Base-by-base conservation (phyloP, 192 early-diverging fungal genomes). In the Spinellus fusiger region DNA sequence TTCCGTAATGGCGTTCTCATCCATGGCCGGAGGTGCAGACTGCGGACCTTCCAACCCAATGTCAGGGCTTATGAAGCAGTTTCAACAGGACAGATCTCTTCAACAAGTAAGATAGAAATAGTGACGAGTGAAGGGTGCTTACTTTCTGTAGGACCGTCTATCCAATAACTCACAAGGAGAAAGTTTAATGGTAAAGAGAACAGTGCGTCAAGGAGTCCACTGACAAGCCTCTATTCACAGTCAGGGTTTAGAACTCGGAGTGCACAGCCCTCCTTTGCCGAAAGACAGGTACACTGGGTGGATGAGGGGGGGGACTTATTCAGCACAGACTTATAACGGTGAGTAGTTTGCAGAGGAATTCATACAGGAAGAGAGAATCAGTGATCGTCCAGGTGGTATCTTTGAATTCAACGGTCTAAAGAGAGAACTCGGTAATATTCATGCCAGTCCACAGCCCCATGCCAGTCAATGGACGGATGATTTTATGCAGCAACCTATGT, bases 1-100 rank as follows among this genome's bases (percentile, higher is more conserved):
- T 44, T 18, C 10, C 40, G 3, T 6, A 44, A 44, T 44, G 40
- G 40, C 40, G 18, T 44, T 44, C 18, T 44, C 40, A 44, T 10
- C 40, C 10, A 18, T 44, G 18, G 13, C 40, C 13, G 74, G 73
- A 34, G 86, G 82, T 47, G 85, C 86, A 40, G 88, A 89, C 40
- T 90, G 88, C 60, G 87, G 86, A 5, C 86, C 86, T n/a, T 77
- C 77, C 15, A 95, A 91, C 63, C 81, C 90, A 13, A 81, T 93
- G 75, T 70, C 59, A 33, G 80, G 82, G 3, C 80, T 95, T 56
- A 84, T 87, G 77, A 93, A 95, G 68, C 88, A 87, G 67, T 80
- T 93, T 64, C 68, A 84, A 46, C 77, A 84, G 49, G 91, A 93
- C 68, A 77, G 82, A 34, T 89, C 89, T 5, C 76, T 89, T 5